Base-by-base conservation (phyloP, 2,329 filamentous ascomycete species). In the Phaeosphaeria sp. region DNA sequence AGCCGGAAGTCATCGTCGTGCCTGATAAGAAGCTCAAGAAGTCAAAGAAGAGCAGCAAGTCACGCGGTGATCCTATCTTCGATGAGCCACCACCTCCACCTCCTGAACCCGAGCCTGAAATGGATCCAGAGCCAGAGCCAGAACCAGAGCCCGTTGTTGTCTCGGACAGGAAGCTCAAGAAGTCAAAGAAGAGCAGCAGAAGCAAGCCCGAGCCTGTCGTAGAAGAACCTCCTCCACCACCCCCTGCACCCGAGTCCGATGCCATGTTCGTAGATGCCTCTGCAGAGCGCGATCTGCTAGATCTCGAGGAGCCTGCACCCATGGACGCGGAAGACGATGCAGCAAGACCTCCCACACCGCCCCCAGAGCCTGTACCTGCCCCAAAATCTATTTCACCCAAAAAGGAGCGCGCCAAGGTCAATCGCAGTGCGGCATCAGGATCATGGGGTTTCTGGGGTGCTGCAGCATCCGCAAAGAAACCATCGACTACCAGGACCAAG, bases 391-490 rank as follows among this genome's bases (percentile, higher is more conserved):
- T 88, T 50, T 79, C 83, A 13, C 66, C 68, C 59, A 86, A 87
- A 78, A 96, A 90, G 74, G 91, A 96, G 62, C 89, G 92, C 15
- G 81, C 90, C 25, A 92, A 89, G 71, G 86, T 93, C 62, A 91
- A 87, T 66, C 90, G 91, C 56, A 89, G 90, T 39, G 84, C 86
- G 57, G 83, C 83, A 36, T 78, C 78, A n/a, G 82, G 75, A 21
- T 94, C 90, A 27, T 95, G 92, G 92, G 89, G 88, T 36, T 87
- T 88, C 74, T 94, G 90, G 90, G 86, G 85, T 18, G 84, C 87
- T 17, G 80, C 84, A 48, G 64, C 76, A 30, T 73, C 78, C 40
- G 77, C 78, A 36, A 66, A 75, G 56, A 55, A 55, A 24, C 51
- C 51, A 48, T 24, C 52, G 15, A 30, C 48, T 24, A 44, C 76